phyloP scores from a whole-genome alignment of 1,139 yeast genomes.

The Pichia sp. region DNA sequence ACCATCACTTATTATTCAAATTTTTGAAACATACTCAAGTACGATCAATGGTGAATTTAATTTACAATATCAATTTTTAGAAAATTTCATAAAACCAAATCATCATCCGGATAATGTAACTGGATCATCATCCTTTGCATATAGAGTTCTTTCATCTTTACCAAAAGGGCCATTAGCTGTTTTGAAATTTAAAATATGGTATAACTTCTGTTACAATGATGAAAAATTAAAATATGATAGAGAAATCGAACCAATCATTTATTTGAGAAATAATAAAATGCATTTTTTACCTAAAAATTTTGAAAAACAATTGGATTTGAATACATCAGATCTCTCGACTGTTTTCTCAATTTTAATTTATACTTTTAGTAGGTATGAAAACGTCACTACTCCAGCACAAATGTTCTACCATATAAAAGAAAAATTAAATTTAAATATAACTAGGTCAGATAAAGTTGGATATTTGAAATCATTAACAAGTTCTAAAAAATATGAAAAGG shows the following conservation, averaged over 20 bases:
- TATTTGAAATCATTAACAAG: slow-evolving; percentile 32
- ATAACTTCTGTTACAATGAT: slow-evolving; percentile 8
- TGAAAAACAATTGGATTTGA: slow-evolving; percentile 3
- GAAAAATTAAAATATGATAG: slow-evolving; percentile 13
- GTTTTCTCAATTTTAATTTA: slow-evolving; percentile 19
- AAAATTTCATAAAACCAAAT: slow-evolving; percentile 8
- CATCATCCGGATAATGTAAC: not conserved
- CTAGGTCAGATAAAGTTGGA: slow-evolving; percentile 20
- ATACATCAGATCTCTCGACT: not conserved
- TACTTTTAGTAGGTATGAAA: slow-evolving; percentile 17
- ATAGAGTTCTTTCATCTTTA: slow-evolving; percentile 10
- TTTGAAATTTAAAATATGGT: slow-evolving; percentile 11
- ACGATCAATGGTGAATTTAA: not conserved
- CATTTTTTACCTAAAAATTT: slow-evolving; percentile 12
- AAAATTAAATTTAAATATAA: slow-evolving; percentile 5
- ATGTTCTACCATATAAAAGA: slow-evolving; percentile 14
- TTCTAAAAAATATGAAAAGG: slow-evolving; percentile 27
- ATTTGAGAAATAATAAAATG: slow-evolving; percentile 11
- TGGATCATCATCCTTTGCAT: slow-evolving; percentile 6
- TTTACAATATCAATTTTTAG: slow-evolving; percentile 8
- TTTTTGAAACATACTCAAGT: slow-evolving; percentile 2
- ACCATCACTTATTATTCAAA: slow-evolving; percentile 10
- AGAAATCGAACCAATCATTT: slow-evolving; percentile 11
- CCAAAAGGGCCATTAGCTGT: slow-evolving; percentile 1
- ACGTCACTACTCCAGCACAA: slow-evolving; percentile 10